Percentiles rank a stretch among this genome's conserved stretches.
Evolutionary conservation across 306 rosid species (phyloP).

Genomic region (Vigna mungo): DNA sequence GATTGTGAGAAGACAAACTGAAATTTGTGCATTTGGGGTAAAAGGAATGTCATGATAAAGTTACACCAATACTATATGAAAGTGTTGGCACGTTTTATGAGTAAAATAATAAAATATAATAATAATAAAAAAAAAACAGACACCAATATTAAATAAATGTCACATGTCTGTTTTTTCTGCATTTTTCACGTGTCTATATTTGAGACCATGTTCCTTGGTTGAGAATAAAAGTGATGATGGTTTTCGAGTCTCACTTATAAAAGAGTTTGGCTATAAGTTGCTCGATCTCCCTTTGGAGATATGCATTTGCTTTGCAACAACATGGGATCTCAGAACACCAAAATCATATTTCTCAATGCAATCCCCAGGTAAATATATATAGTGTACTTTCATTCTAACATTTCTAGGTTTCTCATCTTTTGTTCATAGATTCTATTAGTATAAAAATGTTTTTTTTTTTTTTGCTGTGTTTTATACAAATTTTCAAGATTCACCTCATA

Average conservation of each 20-base stretch:
- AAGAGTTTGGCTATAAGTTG: constrained; percentile 47
- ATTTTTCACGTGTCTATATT: constrained; percentile 17
- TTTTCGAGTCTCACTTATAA: constrained; percentile 45
- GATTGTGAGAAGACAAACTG: too few species aligned
- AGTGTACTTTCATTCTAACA: constrained; percentile 35
- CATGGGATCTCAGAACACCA: constrained; percentile 41
- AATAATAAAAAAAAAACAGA: constrained; percentile 10
- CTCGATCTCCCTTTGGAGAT: constrained; percentile 43
- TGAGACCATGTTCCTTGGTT: constrained; percentile 70
- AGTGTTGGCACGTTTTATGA: constrained; percentile 42
- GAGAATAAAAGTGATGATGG: constrained; percentile 52
- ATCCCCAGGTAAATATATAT: constrained; percentile 43
- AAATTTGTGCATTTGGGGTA: background rate
- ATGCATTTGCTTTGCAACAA: constrained; percentile 49
- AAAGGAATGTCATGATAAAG: too few species aligned
- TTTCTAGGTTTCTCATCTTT: background rate
- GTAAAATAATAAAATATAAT: background rate
- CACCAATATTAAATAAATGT: constrained; percentile 27
- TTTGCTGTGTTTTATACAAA: background rate
- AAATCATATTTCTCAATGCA: constrained; percentile 44
- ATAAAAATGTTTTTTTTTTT: background rate
- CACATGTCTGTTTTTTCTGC: background rate
- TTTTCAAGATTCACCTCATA: background rate
- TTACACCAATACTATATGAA: background rate
- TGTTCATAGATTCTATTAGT: background rate